Percentiles rank a stretch among this genome's conserved stretches.
These are phyloP conservation scores for Peronospora farinosa DNA, from an alignment of 352 stramenopile genomes.

Conservation along the genomic window DNA sequence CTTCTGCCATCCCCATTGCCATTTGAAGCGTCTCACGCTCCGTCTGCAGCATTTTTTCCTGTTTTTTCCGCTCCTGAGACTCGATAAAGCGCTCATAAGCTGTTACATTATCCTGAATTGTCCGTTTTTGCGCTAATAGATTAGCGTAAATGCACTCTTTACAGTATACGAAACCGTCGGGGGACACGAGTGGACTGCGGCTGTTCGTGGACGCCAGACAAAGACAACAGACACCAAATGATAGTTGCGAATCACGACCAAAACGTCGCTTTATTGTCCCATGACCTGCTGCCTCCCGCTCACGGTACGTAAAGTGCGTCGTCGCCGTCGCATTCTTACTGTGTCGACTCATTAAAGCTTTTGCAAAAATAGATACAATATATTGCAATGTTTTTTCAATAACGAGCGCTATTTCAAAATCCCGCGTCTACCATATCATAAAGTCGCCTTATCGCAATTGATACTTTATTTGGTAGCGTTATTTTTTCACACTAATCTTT, in stretches of 20 bases:
- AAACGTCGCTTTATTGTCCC: slow-evolving; percentile 81
- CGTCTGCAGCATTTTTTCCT: slow-evolving; percentile 41
- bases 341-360: slow-evolving; percentile 60
- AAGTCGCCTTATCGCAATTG: too few relatives aligned
- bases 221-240: slow-evolving; percentile 73
- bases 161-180: slow-evolving; percentile 73
- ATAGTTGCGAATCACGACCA: slow-evolving; percentile 69
- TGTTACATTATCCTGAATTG: slow-evolving; percentile 62
- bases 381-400: background rate
- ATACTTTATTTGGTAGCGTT: too few relatives aligned
- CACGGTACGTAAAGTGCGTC: slow-evolving; percentile 85
- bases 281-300: slow-evolving; percentile 65
- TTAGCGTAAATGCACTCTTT: slow-evolving; percentile 88
- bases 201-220: slow-evolving; percentile 54
- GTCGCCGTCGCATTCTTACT: slow-evolving; percentile 86
- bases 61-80: slow-evolving; percentile 35
- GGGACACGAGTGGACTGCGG: slow-evolving; percentile 61
- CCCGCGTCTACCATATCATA: too few relatives aligned
- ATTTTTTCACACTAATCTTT: background rate
- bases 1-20: slow-evolving; percentile 39
- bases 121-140: slow-evolving; percentile 72
- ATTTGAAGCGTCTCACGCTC: slow-evolving; percentile 50
- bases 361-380: too few relatives aligned
- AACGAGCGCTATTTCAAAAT: background rate
- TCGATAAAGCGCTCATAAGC: slow-evolving; percentile 64